Percentiles rank a stretch among this genome's conserved stretches.
Evolutionary conservation across 1,284 basidiomycete species (phyloP).

Genomic region (Paramarasmius palmivorus): DNA sequence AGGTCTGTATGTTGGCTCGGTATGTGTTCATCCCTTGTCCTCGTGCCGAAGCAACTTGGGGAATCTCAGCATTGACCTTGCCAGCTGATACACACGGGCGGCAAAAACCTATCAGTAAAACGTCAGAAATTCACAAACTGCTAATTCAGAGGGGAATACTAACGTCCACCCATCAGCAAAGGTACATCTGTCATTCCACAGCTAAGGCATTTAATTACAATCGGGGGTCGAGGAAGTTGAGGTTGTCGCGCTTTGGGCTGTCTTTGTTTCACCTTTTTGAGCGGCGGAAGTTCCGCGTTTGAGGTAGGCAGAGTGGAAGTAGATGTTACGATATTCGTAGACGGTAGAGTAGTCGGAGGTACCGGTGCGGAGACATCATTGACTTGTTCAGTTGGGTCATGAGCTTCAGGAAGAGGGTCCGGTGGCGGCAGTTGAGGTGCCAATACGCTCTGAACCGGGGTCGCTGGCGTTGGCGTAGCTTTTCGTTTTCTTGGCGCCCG

Average conservation of each 20-base stretch:
- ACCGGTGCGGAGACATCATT: background rate
- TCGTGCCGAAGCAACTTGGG: slow-evolving; percentile 2
- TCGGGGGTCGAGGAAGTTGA: slow-evolving; percentile 19
- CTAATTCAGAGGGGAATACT: slow-evolving; percentile 29
- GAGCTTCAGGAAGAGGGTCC: background rate
- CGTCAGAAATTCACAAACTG: slow-evolving; percentile 1
- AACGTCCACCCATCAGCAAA: slow-evolving; percentile 67
- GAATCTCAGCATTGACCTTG: slow-evolving; percentile 22
- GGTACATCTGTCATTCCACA: slow-evolving; percentile 71
- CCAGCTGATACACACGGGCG: slow-evolving; percentile 60
- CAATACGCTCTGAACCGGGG: background rate
- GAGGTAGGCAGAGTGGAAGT: background rate
- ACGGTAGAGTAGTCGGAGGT: too few relatives aligned
- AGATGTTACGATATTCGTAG: background rate
- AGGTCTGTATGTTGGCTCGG: too few relatives aligned
- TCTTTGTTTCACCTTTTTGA: slow-evolving; percentile 3
- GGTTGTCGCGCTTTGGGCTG: slow-evolving; percentile 29
- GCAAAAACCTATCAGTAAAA: slow-evolving; percentile 47
- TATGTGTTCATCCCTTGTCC: too few relatives aligned
- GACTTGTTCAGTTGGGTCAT: background rate
- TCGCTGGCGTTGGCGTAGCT: background rate
- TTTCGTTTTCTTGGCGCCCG: slow-evolving; percentile 1
- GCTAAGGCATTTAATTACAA: slow-evolving; percentile 54
- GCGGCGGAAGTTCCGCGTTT: background rate
- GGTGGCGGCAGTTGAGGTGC: background rate